A percentile compares a stretch with the other conserved stretches of the same genome.
phyloP scores from a whole-genome alignment of 306 rosid genomes.

The Potentilla sterilis region DNA sequence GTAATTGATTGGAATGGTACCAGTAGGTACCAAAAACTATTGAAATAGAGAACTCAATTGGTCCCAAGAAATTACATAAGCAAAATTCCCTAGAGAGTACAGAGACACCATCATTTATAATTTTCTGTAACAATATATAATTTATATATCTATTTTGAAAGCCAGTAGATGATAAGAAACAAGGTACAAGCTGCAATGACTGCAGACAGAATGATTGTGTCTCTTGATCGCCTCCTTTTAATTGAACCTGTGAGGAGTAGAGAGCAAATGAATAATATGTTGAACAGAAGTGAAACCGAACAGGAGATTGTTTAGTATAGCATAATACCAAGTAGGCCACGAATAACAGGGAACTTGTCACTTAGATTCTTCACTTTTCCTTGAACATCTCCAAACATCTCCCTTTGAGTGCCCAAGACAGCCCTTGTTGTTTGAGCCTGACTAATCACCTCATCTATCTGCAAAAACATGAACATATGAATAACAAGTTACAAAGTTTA shows the following conservation, averaged over 20 bases:
- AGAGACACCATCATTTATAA: slow-evolving; percentile 23
- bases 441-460: slow-evolving; percentile 98
- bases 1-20: slow-evolving; percentile 14
- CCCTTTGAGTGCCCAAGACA: slow-evolving; percentile 81
- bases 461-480: slow-evolving; percentile 15
- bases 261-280: slow-evolving; percentile 19
- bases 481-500: not conserved
- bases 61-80: slow-evolving; percentile 28
- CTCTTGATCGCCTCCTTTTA: slow-evolving; percentile 82
- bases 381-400: slow-evolving; percentile 89
- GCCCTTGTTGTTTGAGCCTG: slow-evolving; percentile 96
- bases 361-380: slow-evolving; percentile 85
- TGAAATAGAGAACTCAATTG: slow-evolving; percentile 20
- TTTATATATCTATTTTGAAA: slow-evolving; percentile 60
- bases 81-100: slow-evolving; percentile 33
- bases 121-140: slow-evolving; percentile 33
- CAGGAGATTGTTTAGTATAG: slow-evolving; percentile 1
- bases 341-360: slow-evolving; percentile 84
- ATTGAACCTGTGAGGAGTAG: slow-evolving; percentile 65
- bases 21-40: slow-evolving; percentile 12
- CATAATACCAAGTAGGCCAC: slow-evolving; percentile 73
- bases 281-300: not conserved
- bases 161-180: slow-evolving; percentile 95
- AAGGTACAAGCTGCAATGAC: slow-evolving; percentile 96
- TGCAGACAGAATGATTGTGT: slow-evolving; percentile 80